phyloP scores from a whole-genome alignment of 1,284 basidiomycete genomes.

The Wolfiporia cocos region DNA sequence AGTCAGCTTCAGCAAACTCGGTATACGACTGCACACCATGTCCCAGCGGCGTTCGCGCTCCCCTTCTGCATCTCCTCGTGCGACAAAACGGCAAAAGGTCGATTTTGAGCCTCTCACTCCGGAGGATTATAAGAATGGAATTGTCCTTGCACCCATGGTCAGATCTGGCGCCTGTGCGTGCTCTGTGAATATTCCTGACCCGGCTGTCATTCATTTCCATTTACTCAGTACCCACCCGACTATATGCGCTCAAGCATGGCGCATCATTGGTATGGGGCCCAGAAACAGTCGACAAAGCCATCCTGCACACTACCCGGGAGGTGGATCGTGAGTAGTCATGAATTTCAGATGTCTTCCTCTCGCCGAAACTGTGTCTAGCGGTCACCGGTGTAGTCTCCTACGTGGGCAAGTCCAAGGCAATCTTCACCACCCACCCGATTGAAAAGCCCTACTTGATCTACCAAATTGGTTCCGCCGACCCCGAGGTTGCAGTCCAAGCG shows the following conservation, averaged over 20 bases:
- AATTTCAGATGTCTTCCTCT: not conserved
- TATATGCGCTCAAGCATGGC: slow-evolving; percentile 89
- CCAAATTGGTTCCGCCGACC: slow-evolving; percentile 90
- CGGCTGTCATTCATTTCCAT: slow-evolving; percentile 5
- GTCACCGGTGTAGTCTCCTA: slow-evolving; percentile 88
- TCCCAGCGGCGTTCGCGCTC: slow-evolving; percentile 45
- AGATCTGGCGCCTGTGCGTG: slow-evolving; percentile 81
- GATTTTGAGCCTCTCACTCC: slow-evolving; percentile 44
- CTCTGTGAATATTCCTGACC: slow-evolving; percentile 3
- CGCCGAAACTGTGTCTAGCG: slow-evolving; percentile 36
- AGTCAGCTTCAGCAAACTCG: too few species aligned
- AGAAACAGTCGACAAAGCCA: slow-evolving; percentile 95
- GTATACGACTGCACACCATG: too few species aligned
- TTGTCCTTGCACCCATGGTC: slow-evolving; percentile 94
- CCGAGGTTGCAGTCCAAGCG: slow-evolving; percentile 87
- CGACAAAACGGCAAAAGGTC: slow-evolving; percentile 48
- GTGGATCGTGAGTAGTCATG: slow-evolving; percentile 70
- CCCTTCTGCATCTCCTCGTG: slow-evolving; percentile 35
- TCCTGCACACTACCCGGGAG: slow-evolving; percentile 77
- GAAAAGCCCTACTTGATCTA: slow-evolving; percentile 90
- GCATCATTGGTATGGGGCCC: slow-evolving; percentile 96
- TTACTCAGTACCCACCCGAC: slow-evolving; percentile 69
- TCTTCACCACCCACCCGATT: slow-evolving; percentile 92
- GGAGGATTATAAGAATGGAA: slow-evolving; percentile 72
- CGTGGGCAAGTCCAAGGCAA: slow-evolving; percentile 73